Percentiles rank a stretch among this genome's conserved stretches.
Conservation (phyloP, 371 early-diverging fungal species). For the Mortierella sp. region DNA sequence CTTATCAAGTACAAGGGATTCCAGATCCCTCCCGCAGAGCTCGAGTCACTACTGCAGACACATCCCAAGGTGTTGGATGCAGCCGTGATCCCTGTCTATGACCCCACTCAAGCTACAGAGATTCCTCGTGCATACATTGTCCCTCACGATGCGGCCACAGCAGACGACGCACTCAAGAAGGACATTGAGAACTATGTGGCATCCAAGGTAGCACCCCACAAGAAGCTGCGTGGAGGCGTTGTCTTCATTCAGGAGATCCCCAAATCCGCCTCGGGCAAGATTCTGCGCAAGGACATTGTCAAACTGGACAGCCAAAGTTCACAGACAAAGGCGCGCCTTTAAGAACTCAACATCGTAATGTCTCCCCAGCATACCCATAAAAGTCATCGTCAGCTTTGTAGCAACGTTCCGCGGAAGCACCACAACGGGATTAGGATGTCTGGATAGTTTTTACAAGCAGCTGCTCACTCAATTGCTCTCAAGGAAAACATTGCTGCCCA, state of each 20-base stretch:
- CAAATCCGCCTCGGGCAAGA: slow-evolving; percentile 83
- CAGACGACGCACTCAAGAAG: slow-evolving; percentile 54
- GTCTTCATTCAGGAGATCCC: slow-evolving; percentile 78
- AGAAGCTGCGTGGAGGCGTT: slow-evolving; percentile 85
- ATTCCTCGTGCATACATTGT: slow-evolving; percentile 85
- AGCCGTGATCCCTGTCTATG: slow-evolving; percentile 77
- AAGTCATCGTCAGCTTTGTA: no score
- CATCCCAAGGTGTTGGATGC: slow-evolving; percentile 79
- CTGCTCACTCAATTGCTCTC: no score
- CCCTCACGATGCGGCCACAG: slow-evolving; percentile 50
- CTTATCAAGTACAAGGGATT: slow-evolving; percentile 83
- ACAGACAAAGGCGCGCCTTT: slow-evolving; percentile 20
- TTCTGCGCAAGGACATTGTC: slow-evolving; percentile 68
- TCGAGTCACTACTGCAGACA: slow-evolving; percentile 81
- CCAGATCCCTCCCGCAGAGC: slow-evolving; percentile 87
- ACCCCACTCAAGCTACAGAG: slow-evolving; percentile 75
- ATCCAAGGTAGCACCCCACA: slow-evolving; percentile 74
- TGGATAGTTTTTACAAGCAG: no score
- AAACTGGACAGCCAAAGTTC: slow-evolving; percentile 52
- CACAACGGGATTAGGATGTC: no score
- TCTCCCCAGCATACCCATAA: no score
- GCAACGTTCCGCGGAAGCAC: no score
- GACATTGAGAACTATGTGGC: slow-evolving; percentile 71
- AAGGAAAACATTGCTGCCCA: no score
- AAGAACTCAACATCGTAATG: background rate